Evolutionary conservation across 2,329 filamentous ascomycete genomes (phyloP).

Genomic region (Apiospora malaysiana): DNA sequence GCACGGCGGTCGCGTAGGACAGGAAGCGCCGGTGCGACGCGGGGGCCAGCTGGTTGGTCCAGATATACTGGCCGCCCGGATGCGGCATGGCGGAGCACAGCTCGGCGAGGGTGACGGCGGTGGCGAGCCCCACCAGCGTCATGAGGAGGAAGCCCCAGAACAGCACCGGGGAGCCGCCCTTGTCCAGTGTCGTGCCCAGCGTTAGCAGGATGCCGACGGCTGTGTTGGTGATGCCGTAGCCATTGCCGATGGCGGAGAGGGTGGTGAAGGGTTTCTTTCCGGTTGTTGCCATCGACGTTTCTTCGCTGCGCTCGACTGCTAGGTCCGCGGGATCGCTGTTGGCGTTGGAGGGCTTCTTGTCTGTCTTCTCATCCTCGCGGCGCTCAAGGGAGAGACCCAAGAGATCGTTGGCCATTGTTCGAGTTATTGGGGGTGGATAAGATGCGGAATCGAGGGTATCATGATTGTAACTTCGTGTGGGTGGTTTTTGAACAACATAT

Average conservation of each 20-base stretch:
- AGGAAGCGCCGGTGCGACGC: constrained; percentile 26
- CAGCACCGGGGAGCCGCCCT: constrained; percentile 34
- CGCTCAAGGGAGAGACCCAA: too few species aligned
- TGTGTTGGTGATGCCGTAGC: constrained; percentile 36
- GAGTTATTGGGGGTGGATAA: too few species aligned
- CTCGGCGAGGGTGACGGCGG: constrained; percentile 36
- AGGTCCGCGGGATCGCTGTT: not conserved
- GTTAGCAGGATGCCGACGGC: constrained; percentile 33
- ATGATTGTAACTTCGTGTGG: too few species aligned
- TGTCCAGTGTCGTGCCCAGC: constrained; percentile 31
- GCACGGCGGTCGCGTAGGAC: constrained; percentile 34
- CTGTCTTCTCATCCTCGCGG: too few species aligned
- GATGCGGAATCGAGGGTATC: too few species aligned
- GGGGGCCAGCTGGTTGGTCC: constrained; percentile 34
- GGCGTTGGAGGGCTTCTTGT: too few species aligned
- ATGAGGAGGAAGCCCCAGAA: constrained; percentile 37
- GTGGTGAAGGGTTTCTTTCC: constrained; percentile 40
- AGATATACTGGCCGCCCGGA: constrained; percentile 38
- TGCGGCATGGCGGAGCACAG: constrained; percentile 38
- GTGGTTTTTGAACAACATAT: too few species aligned
- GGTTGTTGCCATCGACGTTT: not conserved
- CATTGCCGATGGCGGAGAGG: constrained; percentile 35
- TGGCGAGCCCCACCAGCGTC: constrained; percentile 33
- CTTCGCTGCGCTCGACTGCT: not conserved
- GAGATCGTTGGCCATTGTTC: too few species aligned